Evolutionary conservation across 1,139 yeast species (phyloP), one percentile per base, ranked within the genome.

Genomic region (Suhomyces atakaporum): DNA sequence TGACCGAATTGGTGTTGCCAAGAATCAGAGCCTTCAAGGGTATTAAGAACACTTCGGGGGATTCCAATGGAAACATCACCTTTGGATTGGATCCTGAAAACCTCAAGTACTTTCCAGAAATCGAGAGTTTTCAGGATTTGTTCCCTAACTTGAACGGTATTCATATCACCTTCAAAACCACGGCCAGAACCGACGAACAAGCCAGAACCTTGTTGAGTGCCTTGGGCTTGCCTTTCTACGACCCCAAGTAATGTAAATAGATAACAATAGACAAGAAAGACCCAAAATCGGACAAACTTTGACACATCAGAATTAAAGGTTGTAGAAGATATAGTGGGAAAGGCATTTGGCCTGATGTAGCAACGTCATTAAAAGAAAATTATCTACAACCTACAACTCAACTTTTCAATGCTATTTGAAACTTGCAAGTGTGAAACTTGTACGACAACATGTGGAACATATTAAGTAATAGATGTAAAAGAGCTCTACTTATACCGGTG

Each of bases 1-100:
- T 94, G 53, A 79, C 95, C 2, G 98, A 94, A 62, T 70, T 94
- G 50, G 98, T 94, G 19, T 74, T 92, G 51, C 98, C 99, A 33
- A 79, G 96, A 63, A 80, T 90, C 43, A 84, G 95, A 75, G 87
- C 90, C 32, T 92, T 86, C 62, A 67, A 70, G 46, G 97, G 97
- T 33, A 73, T 94, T 38, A 76, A 80, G 32, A 79, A 79, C 59
- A 69, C 77, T 29, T 69, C 92, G 3, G 98, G 98, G 43, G 97
- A 90, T 60, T 71, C 77, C 38, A 76, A 73, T 52, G 99, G 98
- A 38, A 87, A 88, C 59, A 76, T 94, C 43, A 75, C 95, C 12
- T 82, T 94, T 56, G 97, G 97, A 28, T 66, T 94, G 48, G 78
- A 77, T 31, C 78, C 88, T 2, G 88, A 84, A 40, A 89, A 87